Base-by-base conservation (phyloP, 805 yeast species). In the Yarrowia divulgata region DNA sequence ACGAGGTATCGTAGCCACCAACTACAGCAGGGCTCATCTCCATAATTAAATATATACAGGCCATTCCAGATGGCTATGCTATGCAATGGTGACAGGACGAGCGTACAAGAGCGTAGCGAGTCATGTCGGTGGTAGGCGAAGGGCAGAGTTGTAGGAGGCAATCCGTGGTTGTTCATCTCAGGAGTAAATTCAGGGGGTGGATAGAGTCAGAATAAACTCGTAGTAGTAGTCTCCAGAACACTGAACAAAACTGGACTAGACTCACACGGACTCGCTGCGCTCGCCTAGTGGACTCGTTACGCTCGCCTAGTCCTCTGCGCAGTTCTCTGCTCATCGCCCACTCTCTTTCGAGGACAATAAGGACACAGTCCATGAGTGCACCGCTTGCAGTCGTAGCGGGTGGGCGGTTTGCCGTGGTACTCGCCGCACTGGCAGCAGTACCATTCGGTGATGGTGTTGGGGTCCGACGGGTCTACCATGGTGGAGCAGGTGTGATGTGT, bases 401-500 rank as follows among this genome's bases (percentile, higher is more conserved):
- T 70, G 13, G 74, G 75, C 18, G 76, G 77, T 18, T 71, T 70
- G 14, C 74, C 77, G 68, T 76, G 77, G 62, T 73, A 74, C 23
- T 72, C 72, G 29, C 74, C 79, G 52, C 79, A 77, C 62, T 76
- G 76, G 72, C 79, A 77, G 73, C 79, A 77, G 73, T 76, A 75
- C 79, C 79, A 76, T 52, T 76, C 77, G n/a, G 74, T 72, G 45
- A 77, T 74, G 14, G 73, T 73, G 46, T 73, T 67, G 18, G 74
- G 75, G 69, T 72, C 74, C 14, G 62, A 70, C 13, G 73, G 73
- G 49, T 70, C 70, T 9, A 57, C 63, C 48, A 40, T 57, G 63
- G 29, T 23, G 37, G n/a, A 19, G 13, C n/a, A 62, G 13, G 29
- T 40, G 62, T 23, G 13, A 3, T 8, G 9, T n/a, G 18, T 54